Evolutionary conservation across 257 asterid genomes (phyloP).

Genomic region (Phtheirospermum japonicum): DNA sequence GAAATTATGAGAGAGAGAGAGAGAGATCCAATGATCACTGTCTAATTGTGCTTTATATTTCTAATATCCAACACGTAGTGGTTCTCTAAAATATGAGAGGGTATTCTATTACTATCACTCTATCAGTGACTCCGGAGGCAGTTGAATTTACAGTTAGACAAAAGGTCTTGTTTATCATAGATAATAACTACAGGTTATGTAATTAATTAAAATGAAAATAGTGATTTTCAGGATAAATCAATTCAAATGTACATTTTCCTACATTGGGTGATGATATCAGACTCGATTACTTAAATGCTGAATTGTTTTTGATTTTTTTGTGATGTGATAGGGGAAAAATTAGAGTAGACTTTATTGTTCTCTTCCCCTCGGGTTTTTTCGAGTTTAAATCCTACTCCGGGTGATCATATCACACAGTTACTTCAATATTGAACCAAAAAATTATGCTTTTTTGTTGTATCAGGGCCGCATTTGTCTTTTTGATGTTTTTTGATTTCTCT

Average conservation of each 20-base stretch:
- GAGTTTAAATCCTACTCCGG: slow-evolving; percentile 13
- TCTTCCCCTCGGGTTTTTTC: background rate
- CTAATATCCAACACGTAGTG: slow-evolving; percentile 1
- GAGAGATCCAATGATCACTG: slow-evolving; percentile 3
- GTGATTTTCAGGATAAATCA: slow-evolving; percentile 13
- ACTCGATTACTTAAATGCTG: background rate
- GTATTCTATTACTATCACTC: background rate
- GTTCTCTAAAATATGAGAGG: background rate
- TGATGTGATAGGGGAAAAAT: slow-evolving; percentile 7
- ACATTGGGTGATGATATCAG: background rate
- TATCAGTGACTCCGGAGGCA: background rate
- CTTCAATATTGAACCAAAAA: slow-evolving; percentile 7
- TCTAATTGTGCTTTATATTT: background rate
- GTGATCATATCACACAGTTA: slow-evolving; percentile 2
- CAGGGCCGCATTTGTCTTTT: background rate
- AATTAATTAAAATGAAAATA: background rate
- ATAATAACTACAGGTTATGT: slow-evolving; percentile 7
- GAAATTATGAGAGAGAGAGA: too few species aligned
- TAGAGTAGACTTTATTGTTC: background rate
- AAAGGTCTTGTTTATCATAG: slow-evolving; percentile 2
- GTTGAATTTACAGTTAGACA: slow-evolving; percentile 4
- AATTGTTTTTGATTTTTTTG: background rate
- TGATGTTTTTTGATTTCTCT: slow-evolving; percentile 7
- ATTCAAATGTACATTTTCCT: background rate
- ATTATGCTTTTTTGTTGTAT: background rate